phyloP scores from a whole-genome alignment of 352 stramenopile species.

The Phytophthora pinifolia region DNA sequence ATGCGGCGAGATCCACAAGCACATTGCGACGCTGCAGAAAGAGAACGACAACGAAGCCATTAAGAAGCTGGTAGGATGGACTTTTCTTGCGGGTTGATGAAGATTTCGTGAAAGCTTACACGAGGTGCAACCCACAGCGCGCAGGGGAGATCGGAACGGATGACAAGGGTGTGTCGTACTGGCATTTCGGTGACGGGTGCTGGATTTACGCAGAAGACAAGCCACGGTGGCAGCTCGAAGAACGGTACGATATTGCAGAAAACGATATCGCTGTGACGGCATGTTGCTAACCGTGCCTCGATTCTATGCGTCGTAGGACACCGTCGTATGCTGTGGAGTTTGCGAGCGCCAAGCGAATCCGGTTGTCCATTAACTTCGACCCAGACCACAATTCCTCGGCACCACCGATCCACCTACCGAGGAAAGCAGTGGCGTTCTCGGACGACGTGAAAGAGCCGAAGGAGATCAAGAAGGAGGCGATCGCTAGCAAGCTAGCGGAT shows the following conservation, averaged over 20 bases:
- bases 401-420: conserved; percentile 17
- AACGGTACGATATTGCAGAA: conserved; percentile 24
- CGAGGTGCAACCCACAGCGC: conserved; percentile 36
- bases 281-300: conserved; percentile 3
- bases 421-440: conserved; percentile 13
- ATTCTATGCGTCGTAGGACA: conserved; percentile 31
- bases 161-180: conserved; percentile 75
- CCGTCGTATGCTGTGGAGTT: conserved; percentile 68
- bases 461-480: conserved; percentile 12
- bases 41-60: conserved; percentile 61
- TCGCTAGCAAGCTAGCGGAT: background rate
- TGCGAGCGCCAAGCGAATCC: conserved; percentile 72
- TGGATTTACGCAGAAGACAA: conserved; percentile 87
- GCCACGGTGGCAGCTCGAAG: conserved; percentile 55
- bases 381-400: conserved; percentile 26
- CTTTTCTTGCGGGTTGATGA: background rate
- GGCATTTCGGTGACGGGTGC: conserved; percentile 85
- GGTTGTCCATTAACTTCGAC: conserved; percentile 79
- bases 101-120: conserved; percentile 6
- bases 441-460: conserved; percentile 15
- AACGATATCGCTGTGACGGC: too few relatives aligned
- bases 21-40: conserved; percentile 65
- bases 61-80: conserved; percentile 52
- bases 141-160: conserved; percentile 70
- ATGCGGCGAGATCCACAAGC: conserved; percentile 75